These are phyloP conservation scores for Tulasnella sp. DNA, from an alignment of 768 basidiomycete species.

Conservation along the genomic window DNA sequence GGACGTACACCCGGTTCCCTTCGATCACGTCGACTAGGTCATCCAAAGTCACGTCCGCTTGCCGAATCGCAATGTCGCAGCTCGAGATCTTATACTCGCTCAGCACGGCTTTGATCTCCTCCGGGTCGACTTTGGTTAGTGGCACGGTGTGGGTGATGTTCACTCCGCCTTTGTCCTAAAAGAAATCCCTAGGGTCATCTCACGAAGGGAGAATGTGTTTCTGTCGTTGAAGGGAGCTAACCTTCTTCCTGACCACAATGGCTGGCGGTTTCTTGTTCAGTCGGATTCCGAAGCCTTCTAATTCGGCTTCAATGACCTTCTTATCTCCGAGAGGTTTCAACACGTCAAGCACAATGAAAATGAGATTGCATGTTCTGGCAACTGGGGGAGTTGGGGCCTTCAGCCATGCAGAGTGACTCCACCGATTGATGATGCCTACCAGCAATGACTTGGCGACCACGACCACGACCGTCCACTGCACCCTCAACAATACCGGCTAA, in stretches of 20 bases:
- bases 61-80: constrained; percentile 83
- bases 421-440: constrained; percentile 34
- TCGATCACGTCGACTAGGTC: constrained; percentile 97
- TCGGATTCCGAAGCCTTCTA: constrained; percentile 97
- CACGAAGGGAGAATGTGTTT: too few species aligned
- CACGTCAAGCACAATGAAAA: constrained; percentile 97
- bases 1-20: constrained; percentile 92
- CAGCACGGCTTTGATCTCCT: constrained; percentile 90
- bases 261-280: constrained; percentile 91
- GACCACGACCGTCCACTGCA: constrained; percentile 88
- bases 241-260: constrained; percentile 72
- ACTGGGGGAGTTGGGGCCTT: constrained; percentile 38
- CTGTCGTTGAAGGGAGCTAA: too few species aligned
- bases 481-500: constrained; percentile 97
- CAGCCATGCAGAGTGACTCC: constrained; percentile 6
- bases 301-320: constrained; percentile 76
- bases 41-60: constrained; percentile 85
- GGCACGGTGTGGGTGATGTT: constrained; percentile 96
- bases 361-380: constrained; percentile 94
- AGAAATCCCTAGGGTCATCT: too few species aligned
- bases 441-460: constrained; percentile 90
- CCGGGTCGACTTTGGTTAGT: constrained; percentile 87
- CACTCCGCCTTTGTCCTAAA: constrained; percentile 41
- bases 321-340: constrained; percentile 97
- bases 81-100: constrained; percentile 84